phyloP scores from a whole-genome alignment of 306 rosid species.

The Malus asiatica region DNA sequence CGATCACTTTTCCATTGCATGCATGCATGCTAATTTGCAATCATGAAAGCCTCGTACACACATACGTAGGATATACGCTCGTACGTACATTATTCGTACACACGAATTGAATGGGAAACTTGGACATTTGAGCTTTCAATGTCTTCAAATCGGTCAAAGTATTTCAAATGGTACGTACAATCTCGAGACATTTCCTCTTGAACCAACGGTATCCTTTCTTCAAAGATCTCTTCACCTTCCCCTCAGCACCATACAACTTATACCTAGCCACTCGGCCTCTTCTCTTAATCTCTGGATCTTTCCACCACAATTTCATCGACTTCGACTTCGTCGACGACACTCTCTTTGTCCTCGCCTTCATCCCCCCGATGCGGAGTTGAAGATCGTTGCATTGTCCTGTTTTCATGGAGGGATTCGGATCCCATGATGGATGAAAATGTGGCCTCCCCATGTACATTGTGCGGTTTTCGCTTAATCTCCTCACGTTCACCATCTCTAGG shows the following conservation, averaged over 20 bases:
- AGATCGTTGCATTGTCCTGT: not conserved
- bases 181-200: constrained; percentile 33
- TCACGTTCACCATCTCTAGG: constrained; percentile 1
- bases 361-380: not conserved
- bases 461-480: constrained; percentile 11
- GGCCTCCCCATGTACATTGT: not conserved
- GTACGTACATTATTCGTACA: not conserved
- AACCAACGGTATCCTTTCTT: constrained; percentile 32
- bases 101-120: not conserved
- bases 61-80: not conserved
- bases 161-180: constrained; percentile 19
- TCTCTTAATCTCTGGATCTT: constrained; percentile 37
- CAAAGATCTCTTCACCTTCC: constrained; percentile 35
- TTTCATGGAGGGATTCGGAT: not conserved
- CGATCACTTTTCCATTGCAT: not conserved
- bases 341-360: not conserved
- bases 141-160: not conserved
- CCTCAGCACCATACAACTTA: constrained; percentile 38
- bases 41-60: not conserved
- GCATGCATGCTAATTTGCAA: not conserved
- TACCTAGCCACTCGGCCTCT: constrained; percentile 40
- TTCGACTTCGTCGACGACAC: not conserved
- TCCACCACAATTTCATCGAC: constrained; percentile 28
- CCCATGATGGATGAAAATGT: not conserved
- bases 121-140: not conserved